Evolutionary conservation across 805 yeast genomes (phyloP).

Genomic region (Kuraishia cidri): DNA sequence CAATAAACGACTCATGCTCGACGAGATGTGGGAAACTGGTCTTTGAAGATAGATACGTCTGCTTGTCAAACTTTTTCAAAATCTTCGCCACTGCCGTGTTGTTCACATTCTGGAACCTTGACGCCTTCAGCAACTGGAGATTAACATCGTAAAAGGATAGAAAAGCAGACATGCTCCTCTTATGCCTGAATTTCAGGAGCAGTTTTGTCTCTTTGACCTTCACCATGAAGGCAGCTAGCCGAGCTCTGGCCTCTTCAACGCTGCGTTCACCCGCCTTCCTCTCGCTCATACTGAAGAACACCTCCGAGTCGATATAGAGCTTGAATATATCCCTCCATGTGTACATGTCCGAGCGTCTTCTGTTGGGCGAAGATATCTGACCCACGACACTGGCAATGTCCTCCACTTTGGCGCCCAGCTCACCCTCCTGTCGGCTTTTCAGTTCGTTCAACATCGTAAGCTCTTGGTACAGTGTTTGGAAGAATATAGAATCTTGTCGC

Average conservation of each 20-base stretch:
- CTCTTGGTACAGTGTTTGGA: conserved; percentile 48
- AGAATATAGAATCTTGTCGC: conserved; percentile 51
- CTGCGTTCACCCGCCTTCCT: conserved; percentile 33
- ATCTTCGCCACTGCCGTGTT: conserved; percentile 58
- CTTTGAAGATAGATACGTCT: conserved; percentile 45
- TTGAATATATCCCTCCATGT: conserved; percentile 65
- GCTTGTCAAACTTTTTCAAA: conserved; percentile 69
- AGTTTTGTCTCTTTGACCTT: conserved; percentile 28
- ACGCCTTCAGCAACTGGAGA: conserved; percentile 41
- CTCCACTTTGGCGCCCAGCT: conserved; percentile 32
- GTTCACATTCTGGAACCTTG: conserved; percentile 55
- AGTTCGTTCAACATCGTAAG: conserved; percentile 37
- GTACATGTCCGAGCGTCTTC: conserved; percentile 45
- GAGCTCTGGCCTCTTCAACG: conserved; percentile 32
- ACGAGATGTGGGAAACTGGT: conserved; percentile 34
- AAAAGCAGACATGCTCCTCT: conserved; percentile 34
- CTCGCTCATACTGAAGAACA: conserved; percentile 49
- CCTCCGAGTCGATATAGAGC: conserved; percentile 55
- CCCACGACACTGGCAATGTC: conserved; percentile 28
- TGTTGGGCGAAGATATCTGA: conserved; percentile 28
- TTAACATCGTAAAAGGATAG: conserved; percentile 44
- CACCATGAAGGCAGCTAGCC: conserved; percentile 29
- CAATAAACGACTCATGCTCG: conserved; percentile 30
- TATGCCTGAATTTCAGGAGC: conserved; percentile 32
- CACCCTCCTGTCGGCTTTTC: conserved; percentile 29